phyloP scores from a whole-genome alignment of 257 asterid genomes.

The Linderniella brevidens region DNA sequence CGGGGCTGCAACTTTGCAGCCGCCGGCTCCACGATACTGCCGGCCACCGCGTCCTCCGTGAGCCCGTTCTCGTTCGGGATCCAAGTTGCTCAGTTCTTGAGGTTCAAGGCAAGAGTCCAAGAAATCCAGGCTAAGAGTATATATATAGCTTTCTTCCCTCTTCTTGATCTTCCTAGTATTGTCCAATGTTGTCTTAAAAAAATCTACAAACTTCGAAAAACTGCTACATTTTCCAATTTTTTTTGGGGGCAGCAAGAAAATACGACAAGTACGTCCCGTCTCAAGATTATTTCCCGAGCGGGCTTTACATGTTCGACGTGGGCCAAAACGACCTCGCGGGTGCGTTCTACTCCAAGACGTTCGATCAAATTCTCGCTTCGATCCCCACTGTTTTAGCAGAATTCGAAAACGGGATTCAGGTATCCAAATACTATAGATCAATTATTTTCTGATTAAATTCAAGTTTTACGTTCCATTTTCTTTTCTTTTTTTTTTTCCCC shows the following conservation, averaged over 20 bases:
- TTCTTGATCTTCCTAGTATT: not conserved
- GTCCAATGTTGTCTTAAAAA: not conserved
- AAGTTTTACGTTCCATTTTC: no score
- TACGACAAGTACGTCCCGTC: conserved; percentile 54
- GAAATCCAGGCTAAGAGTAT: conserved; percentile 49
- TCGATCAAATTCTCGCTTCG: conserved; percentile 74
- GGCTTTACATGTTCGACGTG: conserved; percentile 81
- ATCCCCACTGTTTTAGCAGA: conserved; percentile 46
- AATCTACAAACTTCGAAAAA: not conserved
- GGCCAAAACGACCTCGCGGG: conserved; percentile 97
- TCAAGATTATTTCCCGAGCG: conserved; percentile 45
- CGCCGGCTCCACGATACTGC: conserved; percentile 35
- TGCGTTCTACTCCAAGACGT: conserved; percentile 72
- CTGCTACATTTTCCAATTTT: not conserved
- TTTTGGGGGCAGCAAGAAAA: conserved; percentile 36
- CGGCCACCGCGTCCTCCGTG: conserved; percentile 40
- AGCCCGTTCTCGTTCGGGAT: conserved; percentile 67
- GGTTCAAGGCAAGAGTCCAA: conserved; percentile 62
- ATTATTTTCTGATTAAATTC: no score
- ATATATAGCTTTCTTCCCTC: not conserved
- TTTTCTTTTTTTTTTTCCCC: not conserved
- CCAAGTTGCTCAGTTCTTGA: conserved; percentile 40
- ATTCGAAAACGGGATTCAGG: conserved; percentile 68
- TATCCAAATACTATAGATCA: conserved; percentile 8
- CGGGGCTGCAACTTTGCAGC: conserved; percentile 84